These are phyloP conservation scores for Kwoniella dejecticola DNA, from an alignment of 768 basidiomycete species.

Conservation along the genomic window DNA sequence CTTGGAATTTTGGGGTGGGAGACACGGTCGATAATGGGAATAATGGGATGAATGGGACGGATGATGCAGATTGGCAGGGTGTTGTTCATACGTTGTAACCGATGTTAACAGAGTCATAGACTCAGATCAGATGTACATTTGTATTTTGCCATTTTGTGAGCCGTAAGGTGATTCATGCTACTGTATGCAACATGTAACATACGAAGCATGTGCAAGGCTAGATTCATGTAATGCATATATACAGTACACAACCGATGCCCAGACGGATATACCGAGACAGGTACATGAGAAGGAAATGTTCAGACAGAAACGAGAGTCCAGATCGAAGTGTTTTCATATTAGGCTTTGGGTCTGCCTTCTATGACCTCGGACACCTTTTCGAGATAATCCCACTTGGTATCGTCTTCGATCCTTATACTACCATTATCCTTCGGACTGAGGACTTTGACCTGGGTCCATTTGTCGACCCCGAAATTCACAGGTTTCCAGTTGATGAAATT, in stretches of 20 bases:
- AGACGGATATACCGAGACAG: no score
- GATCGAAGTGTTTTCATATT: no score
- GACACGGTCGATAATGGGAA: background rate
- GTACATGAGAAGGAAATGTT: no score
- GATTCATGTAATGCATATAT: no score
- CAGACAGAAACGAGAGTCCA: no score
- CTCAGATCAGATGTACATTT: no score
- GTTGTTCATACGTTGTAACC: slow-evolving; percentile 4
- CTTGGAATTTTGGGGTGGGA: slow-evolving; percentile 1
- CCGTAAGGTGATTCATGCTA: no score
- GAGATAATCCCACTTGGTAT: slow-evolving; percentile 17
- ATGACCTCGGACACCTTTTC: slow-evolving; percentile 12
- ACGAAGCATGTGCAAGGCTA: no score
- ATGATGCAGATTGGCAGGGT: slow-evolving; percentile 7
- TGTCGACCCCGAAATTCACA: slow-evolving; percentile 11
- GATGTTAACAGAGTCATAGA: no score
- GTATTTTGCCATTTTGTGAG: no score
- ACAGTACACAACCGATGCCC: no score
- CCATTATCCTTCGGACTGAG: slow-evolving; percentile 14
- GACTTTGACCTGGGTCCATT: slow-evolving; percentile 16
- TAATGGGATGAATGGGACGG: background rate
- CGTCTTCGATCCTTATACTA: slow-evolving; percentile 16
- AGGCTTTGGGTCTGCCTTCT: background rate
- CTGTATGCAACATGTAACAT: no score
- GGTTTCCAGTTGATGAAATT: slow-evolving; percentile 17